phyloP scores from a whole-genome alignment of 1,284 basidiomycete genomes.

The Ustilago cynodontis region DNA sequence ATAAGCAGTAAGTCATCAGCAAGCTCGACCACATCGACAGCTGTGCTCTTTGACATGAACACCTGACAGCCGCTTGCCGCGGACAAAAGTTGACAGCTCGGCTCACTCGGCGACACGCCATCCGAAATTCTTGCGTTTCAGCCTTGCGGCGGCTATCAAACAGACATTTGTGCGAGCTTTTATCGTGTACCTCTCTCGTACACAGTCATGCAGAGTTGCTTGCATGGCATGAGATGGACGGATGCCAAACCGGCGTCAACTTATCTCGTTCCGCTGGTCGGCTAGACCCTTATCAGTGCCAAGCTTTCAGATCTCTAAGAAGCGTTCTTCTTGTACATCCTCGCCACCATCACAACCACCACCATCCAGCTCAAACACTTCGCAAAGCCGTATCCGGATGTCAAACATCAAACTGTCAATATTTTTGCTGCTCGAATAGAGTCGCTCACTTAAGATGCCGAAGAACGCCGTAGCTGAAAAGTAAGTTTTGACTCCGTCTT shows the following conservation, averaged over 20 bases:
- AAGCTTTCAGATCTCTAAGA: background rate
- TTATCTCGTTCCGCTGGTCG: constrained; percentile 5
- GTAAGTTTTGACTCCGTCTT: constrained; percentile 15
- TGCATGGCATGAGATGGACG: constrained; percentile 3
- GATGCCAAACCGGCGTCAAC: background rate
- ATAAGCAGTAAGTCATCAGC: background rate
- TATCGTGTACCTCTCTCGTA: too few species aligned
- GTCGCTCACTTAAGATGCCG: constrained; percentile 19
- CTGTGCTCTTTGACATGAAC: background rate
- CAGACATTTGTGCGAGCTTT: background rate
- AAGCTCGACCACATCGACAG: background rate
- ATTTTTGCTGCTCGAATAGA: background rate
- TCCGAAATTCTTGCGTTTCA: background rate
- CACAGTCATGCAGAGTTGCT: background rate
- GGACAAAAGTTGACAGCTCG: background rate
- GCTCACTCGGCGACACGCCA: background rate
- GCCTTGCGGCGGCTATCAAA: background rate
- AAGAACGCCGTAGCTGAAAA: constrained; percentile 41
- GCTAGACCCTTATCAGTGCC: constrained; percentile 4
- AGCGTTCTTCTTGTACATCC: background rate
- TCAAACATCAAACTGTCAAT: too few species aligned
- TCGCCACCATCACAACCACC: background rate
- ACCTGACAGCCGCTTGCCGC: background rate
- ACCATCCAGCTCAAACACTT: background rate
- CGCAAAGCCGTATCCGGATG: too few species aligned